Percentiles rank a stretch among this genome's conserved stretches.
These are phyloP conservation scores for Russula foetens DNA, from an alignment of 768 basidiomycete species.

Conservation along the genomic window DNA sequence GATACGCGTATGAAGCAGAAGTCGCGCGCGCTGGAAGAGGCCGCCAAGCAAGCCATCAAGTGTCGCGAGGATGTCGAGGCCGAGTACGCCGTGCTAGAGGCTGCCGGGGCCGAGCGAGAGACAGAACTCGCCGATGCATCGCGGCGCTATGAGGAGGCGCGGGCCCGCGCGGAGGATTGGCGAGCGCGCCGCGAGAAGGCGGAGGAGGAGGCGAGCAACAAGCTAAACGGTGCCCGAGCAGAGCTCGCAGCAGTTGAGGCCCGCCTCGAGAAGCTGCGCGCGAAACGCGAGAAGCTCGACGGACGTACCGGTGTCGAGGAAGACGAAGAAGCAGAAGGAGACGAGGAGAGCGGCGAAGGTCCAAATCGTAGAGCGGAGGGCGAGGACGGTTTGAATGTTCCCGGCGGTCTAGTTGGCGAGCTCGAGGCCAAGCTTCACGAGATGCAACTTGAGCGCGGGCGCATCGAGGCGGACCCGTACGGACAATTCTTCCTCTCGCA, in stretches of 20 bases:
- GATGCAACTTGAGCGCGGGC: slow-evolving; percentile 53
- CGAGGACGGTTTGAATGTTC: not conserved
- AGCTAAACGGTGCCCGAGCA: slow-evolving; percentile 31
- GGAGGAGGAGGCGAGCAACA: slow-evolving; percentile 38
- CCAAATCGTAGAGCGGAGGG: not conserved
- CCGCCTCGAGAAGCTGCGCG: slow-evolving; percentile 56
- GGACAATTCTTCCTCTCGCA: slow-evolving; percentile 21
- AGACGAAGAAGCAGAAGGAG: not conserved
- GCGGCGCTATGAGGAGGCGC: slow-evolving; percentile 3
- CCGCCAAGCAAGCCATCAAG: slow-evolving; percentile 61
- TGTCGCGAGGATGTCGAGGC: slow-evolving; percentile 41
- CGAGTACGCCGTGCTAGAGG: slow-evolving; percentile 33
- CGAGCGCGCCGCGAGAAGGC: slow-evolving; percentile 25
- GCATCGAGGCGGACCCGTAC: slow-evolving; percentile 29
- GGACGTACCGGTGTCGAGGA: slow-evolving; percentile 19
- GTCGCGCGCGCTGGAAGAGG: slow-evolving; percentile 80
- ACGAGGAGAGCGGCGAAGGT: not conserved
- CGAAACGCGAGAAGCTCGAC: slow-evolving; percentile 63
- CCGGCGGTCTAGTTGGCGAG: slow-evolving; percentile 43
- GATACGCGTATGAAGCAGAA: slow-evolving; percentile 85
- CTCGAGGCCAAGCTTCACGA: slow-evolving; percentile 59
- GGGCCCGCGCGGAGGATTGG: slow-evolving; percentile 12
- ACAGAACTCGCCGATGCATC: slow-evolving; percentile 28
- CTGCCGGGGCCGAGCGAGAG: slow-evolving; percentile 20
- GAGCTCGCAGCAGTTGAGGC: slow-evolving; percentile 33